Base-by-base conservation (phyloP, 2,329 filamentous ascomycete genomes). In the Colletotrichum sp. region DNA sequence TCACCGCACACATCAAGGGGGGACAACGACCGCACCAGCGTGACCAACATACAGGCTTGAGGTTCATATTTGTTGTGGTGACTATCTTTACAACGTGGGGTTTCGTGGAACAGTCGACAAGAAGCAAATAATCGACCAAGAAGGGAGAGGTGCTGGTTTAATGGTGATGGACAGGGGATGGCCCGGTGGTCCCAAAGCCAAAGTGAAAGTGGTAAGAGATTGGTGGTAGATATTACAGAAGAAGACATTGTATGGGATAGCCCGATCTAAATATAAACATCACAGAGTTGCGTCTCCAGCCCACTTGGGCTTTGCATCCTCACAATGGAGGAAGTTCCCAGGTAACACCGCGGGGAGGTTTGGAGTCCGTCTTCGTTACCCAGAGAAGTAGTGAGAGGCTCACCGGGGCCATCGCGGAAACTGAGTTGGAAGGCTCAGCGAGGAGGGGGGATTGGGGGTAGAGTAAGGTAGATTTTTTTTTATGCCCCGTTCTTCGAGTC, bases 311-410 rank as follows among this genome's bases (percentile, higher is more conserved):
- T 63, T 36, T 16, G 68, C 68, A 70, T 66, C 68, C 68, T 21
- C 62, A 33, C 13, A 51, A 13, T 13, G 57, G 34, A 70, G 51
- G 36, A 69, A 62, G 69, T 69, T 72, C 66, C 69, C 69, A 72
- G 69, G 69, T 66, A 43, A 69, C 66, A 72, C 65, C 69, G 66
- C 69, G 65, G 69, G 69, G 69, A 72, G 69, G 69, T 57, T 55
- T 43, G 66, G 69, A 72, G 69, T 72, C 65, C 69, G 69, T 55
- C 69, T 72, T 72, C 55, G 43, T 69, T 62, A 58, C 69, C 69
- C 69, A 57, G 16, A 70, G 62, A 21, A 58, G 12, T 66, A 66
- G 61, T 70, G 61, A 58, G 66, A 59, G 47, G 67, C 67, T 65
- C 67, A 70, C 59, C 59, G 59, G 59, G 59, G 67, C 59, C 66